Evolutionary conservation across 2,329 filamentous ascomycete genomes (phyloP), one percentile per base, ranked within the genome.

Genomic region (Ascosphaera aggregata): DNA sequence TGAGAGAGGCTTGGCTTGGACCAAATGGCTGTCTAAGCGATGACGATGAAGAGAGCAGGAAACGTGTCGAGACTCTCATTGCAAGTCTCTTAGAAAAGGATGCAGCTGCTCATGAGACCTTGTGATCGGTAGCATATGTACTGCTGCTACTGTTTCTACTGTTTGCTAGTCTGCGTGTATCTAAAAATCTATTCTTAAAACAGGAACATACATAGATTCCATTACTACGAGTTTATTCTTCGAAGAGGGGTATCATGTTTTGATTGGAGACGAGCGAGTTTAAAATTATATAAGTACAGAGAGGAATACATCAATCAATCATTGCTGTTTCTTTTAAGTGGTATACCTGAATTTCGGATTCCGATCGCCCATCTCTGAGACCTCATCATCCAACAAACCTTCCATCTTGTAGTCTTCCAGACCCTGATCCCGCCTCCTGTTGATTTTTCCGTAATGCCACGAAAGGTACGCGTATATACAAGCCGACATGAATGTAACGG

Each of bases 401-500:
- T 47, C 48, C 35, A 60, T 51, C 40, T 54, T 59, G 4, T 51
- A 48, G 42, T 61, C 55, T 41, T 59, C 53, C 9, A 54, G 43
- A 2, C 58, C 59, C 18, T 47, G 45, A 3, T 45, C 51, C 42
- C 54, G 49, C 31, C 49, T 52, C 44, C 52, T 56, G 43, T 76
- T 76, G 48, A 61, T 53, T 11, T 54, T 45, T 27, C 51, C 47
- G 45, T 66, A 69, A 55, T 61, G 69, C 43, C 61, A 54, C 64
- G 65, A 71, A 56, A 76, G 59, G 19, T 66, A 54, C 2, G 53
- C 62, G 46, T 69, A 75, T 3, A 72, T 54, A 19, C 63, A 37
- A 0, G 61, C 63, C 1, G 68, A 62, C 46, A 73, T 57, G 2
- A 57, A 67, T 0, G 73, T 69, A 54, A 76, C 58, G 18, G 62